Evolutionary conservation across 768 basidiomycete genomes (phyloP).

Genomic region (Lactarius trivialis): DNA sequence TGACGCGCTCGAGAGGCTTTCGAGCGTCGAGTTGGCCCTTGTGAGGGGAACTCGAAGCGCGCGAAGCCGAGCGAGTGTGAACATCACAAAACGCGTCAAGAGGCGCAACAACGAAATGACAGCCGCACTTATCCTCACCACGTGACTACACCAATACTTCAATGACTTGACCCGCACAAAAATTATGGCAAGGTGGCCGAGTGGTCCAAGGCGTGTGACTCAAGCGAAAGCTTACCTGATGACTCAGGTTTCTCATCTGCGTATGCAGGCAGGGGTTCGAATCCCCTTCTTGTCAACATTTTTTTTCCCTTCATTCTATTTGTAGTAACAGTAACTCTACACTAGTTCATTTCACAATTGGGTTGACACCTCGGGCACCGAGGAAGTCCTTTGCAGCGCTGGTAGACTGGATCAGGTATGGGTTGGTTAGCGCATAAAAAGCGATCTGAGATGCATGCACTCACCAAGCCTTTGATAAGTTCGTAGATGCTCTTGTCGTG

Average conservation of each 20-base stretch:
- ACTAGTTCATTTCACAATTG: conserved; percentile 30
- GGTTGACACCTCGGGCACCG: conserved; percentile 42
- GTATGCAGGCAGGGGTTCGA: conserved; percentile 29
- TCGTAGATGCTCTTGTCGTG: conserved; percentile 87
- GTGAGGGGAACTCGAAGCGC: conserved; percentile 4
- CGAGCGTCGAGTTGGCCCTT: conserved; percentile 19
- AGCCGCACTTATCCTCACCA: neutral
- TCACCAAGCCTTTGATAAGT: conserved; percentile 65
- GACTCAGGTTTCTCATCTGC: conserved; percentile 27
- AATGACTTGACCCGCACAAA: neutral
- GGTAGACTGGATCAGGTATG: conserved; percentile 41
- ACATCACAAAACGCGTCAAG: conserved; percentile 10
- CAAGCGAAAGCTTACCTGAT: conserved; percentile 28
- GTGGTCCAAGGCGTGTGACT: conserved; percentile 31
- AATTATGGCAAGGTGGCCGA: conserved; percentile 26
- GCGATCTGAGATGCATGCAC: conserved; percentile 17
- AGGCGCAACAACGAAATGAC: neutral
- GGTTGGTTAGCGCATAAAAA: neutral
- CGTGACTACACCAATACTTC: neutral
- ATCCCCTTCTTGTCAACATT: conserved; percentile 29
- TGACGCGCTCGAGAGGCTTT: neutral
- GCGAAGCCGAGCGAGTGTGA: conserved; percentile 17
- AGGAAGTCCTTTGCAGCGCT: conserved; percentile 74
- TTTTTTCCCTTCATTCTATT: neutral
- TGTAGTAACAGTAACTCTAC: neutral